Conservation (phyloP, 805 yeast genomes). For the Candida fluviatilis region DNA sequence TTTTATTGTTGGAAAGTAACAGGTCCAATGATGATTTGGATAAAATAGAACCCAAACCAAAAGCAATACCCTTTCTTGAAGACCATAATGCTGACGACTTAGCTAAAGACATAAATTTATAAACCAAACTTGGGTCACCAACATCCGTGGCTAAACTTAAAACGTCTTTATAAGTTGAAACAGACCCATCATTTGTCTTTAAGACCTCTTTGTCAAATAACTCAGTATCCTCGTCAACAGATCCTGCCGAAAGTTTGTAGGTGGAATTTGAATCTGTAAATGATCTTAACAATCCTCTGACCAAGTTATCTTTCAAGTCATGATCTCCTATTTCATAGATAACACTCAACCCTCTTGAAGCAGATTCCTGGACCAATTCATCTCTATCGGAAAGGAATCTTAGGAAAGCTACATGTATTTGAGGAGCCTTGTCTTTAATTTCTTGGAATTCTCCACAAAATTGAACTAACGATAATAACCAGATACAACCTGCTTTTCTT, state of each 20-base stretch:
- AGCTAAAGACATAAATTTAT: slow-evolving; percentile 90
- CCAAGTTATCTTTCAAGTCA: slow-evolving; percentile 66
- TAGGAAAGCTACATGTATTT: slow-evolving; percentile 73
- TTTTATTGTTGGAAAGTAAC: slow-evolving; percentile 49
- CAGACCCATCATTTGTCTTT: slow-evolving; percentile 78
- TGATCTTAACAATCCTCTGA: slow-evolving; percentile 66
- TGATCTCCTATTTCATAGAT: slow-evolving; percentile 73
- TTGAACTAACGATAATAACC: slow-evolving; percentile 80
- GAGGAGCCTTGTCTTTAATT: slow-evolving; percentile 43
- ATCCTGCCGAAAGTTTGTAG: slow-evolving; percentile 51
- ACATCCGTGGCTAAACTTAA: slow-evolving; percentile 86
- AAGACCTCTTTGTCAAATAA: slow-evolving; percentile 80
- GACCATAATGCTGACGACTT: slow-evolving; percentile 88
- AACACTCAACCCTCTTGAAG: slow-evolving; percentile 81
- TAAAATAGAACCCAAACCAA: slow-evolving; percentile 82
- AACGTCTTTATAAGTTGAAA: slow-evolving; percentile 89
- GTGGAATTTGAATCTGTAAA: slow-evolving; percentile 67
- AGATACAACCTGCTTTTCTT: slow-evolving; percentile 74
- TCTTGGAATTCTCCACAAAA: slow-evolving; percentile 52
- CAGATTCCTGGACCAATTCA: slow-evolving; percentile 87
- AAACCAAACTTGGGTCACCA: slow-evolving; percentile 92
- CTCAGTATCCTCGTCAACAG: slow-evolving; percentile 74
- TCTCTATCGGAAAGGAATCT: slow-evolving; percentile 75
- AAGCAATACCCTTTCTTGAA: slow-evolving; percentile 89
- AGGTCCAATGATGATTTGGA: slow-evolving; percentile 72